These are phyloP conservation scores for Lentinula sp. DNA, from an alignment of 768 basidiomycete species.

Conservation along the genomic window DNA sequence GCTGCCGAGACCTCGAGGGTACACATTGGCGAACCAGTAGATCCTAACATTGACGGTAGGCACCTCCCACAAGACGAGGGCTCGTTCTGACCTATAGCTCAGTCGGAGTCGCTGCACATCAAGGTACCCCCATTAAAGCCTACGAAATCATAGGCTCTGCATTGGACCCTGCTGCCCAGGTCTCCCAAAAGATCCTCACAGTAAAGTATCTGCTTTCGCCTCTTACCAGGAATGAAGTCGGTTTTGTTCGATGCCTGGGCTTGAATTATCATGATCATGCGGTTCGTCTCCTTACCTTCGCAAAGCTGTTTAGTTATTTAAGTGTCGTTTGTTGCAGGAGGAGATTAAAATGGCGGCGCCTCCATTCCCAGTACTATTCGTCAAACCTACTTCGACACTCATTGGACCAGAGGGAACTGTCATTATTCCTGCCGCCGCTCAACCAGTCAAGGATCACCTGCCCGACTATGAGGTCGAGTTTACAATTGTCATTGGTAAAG, in stretches of 20 bases:
- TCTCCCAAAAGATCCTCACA: conserved; percentile 59
- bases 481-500: conserved; percentile 77
- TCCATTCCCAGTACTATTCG: conserved; percentile 67
- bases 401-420: conserved; percentile 68
- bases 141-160: conserved; percentile 69
- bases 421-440: conserved; percentile 58
- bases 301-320: neutral
- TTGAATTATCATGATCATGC: conserved; percentile 86
- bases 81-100: neutral
- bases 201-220: conserved; percentile 69
- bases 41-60: conserved; percentile 58
- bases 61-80: neutral
- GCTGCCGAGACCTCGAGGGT: conserved; percentile 69
- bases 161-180: conserved; percentile 58
- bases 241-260: conserved; percentile 69
- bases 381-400: conserved; percentile 67
- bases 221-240: conserved; percentile 59
- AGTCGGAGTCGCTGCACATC: conserved; percentile 58
- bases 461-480: conserved; percentile 84
- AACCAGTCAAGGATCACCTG: conserved; percentile 63
- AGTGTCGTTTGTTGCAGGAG: conserved; percentile 32
- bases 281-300: conserved; percentile 25
- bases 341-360: conserved; percentile 64
- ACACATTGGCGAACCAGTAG: conserved; percentile 75
- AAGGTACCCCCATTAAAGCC: conserved; percentile 54